Percentiles rank a stretch among this genome's conserved stretches.
Conservation (phyloP, 1,139 yeast genomes). For the Debaryomycetaceae sp. region DNA sequence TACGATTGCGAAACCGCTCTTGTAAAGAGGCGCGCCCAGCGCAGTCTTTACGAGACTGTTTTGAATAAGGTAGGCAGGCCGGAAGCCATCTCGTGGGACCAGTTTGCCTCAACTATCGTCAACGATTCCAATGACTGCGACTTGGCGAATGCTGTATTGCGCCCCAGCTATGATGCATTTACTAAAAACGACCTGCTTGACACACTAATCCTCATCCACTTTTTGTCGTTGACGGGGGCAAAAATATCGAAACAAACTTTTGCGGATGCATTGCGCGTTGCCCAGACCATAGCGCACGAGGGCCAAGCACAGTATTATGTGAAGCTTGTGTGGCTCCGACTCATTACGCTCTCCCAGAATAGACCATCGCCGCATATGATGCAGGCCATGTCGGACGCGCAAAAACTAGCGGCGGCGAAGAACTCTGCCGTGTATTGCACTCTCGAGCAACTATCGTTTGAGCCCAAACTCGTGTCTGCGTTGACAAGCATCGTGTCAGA, state of each 20-base stretch:
- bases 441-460: too few species aligned
- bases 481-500: too few species aligned
- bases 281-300: conserved; percentile 20
- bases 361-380: conserved; percentile 23
- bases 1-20: conserved; percentile 38
- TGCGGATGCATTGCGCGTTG: conserved; percentile 25
- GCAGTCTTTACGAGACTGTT: conserved; percentile 23
- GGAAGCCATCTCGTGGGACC: conserved; percentile 12
- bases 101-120: conserved; percentile 12
- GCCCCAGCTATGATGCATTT: conserved; percentile 24
- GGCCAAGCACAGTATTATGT: conserved; percentile 11
- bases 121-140: conserved; percentile 10
- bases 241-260: conserved; percentile 14
- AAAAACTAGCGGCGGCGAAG: neutral
- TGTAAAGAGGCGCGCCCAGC: conserved; percentile 38
- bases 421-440: too few species aligned
- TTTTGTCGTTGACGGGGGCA: conserved; percentile 43
- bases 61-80: neutral
- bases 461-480: too few species aligned
- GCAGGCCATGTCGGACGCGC: neutral
- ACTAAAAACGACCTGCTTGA: conserved; percentile 29
- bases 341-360: conserved; percentile 44
- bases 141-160: conserved; percentile 11
- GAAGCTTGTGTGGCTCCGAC: conserved; percentile 51
- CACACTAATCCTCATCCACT: conserved; percentile 40